A percentile compares a stretch with the other conserved stretches of the same genome.
phyloP scores from a whole-genome alignment of 1,284 basidiomycete species.

The Cryptococcus amylolentus region DNA sequence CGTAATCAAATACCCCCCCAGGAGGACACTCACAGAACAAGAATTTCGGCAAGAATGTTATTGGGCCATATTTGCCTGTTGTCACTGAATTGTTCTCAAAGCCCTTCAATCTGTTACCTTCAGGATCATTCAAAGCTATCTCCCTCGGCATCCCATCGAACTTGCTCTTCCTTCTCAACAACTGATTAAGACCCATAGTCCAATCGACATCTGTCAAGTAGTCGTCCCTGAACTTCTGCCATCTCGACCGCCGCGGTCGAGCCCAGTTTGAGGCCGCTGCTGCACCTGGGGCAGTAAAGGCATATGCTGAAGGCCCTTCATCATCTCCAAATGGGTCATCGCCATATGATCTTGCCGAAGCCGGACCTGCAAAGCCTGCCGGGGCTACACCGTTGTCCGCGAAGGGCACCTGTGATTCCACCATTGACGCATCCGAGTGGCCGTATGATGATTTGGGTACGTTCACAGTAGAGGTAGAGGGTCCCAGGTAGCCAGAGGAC shows the following conservation, averaged over 20 bases:
- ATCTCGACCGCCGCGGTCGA: conserved; percentile 22
- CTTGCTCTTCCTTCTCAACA: conserved; percentile 41
- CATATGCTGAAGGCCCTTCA: conserved; percentile 40
- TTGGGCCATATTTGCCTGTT: conserved; percentile 91
- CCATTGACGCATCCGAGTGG: conserved; percentile 26
- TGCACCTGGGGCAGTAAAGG: conserved; percentile 30
- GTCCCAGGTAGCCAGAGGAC: conserved; percentile 30
- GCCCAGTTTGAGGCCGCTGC: conserved; percentile 26
- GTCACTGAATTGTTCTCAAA: conserved; percentile 81
- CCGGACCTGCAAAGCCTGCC: conserved; percentile 31
- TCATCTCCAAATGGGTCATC: conserved; percentile 43
- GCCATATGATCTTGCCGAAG: not conserved
- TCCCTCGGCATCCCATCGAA: conserved; percentile 48
- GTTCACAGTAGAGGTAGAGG: conserved; percentile 28
- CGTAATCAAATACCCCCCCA: not conserved
- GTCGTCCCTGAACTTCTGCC: conserved; percentile 39
- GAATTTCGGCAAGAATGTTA: conserved; percentile 91
- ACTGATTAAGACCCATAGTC: conserved; percentile 41
- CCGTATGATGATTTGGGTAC: conserved; percentile 17
- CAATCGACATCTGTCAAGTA: conserved; percentile 45
- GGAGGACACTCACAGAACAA: conserved; percentile 63
- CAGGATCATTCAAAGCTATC: conserved; percentile 68
- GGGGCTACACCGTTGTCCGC: conserved; percentile 35
- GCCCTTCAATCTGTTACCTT: conserved; percentile 55
- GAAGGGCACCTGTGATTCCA: conserved; percentile 35